Percentiles rank a stretch among this genome's conserved stretches.
phyloP scores from a whole-genome alignment of 163 green algal species.

The Trebouxiophyceae sp. region DNA sequence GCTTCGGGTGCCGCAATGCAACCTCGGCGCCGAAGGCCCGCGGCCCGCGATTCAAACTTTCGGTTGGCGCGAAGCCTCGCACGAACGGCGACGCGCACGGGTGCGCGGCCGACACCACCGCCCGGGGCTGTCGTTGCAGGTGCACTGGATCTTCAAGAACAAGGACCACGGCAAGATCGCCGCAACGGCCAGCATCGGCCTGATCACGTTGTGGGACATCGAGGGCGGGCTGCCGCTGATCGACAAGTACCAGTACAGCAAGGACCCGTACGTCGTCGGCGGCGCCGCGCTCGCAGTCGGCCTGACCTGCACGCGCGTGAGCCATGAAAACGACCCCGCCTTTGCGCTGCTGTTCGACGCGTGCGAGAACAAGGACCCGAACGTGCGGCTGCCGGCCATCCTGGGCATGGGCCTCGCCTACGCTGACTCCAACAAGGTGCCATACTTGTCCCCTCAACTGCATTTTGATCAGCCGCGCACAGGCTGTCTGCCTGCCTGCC shows the following conservation, averaged over 20 bases:
- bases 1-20: no score
- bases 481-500: no score
- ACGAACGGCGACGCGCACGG: no score
- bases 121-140: no score
- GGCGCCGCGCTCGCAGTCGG: constrained; percentile 86
- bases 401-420: constrained; percentile 95
- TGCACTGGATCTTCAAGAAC: constrained; percentile 89
- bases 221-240: constrained; percentile 87
- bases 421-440: constrained; percentile 65
- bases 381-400: constrained; percentile 62
- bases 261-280: constrained; percentile 52
- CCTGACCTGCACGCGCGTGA: constrained; percentile 78
- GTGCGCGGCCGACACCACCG: no score
- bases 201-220: constrained; percentile 95
- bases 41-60: no score
- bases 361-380: constrained; percentile 47
- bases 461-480: no score
- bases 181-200: constrained; percentile 81
- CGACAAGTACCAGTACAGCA: constrained; percentile 88
- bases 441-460: no score
- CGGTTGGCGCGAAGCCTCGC: no score
- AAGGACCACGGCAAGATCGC: constrained; percentile 93
- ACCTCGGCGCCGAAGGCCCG: no score
- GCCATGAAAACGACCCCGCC: constrained; percentile 91
- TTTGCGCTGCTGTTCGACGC: constrained; percentile 92